Conservation (phyloP, 257 asterid species). For the Fraxinus excelsior region DNA sequence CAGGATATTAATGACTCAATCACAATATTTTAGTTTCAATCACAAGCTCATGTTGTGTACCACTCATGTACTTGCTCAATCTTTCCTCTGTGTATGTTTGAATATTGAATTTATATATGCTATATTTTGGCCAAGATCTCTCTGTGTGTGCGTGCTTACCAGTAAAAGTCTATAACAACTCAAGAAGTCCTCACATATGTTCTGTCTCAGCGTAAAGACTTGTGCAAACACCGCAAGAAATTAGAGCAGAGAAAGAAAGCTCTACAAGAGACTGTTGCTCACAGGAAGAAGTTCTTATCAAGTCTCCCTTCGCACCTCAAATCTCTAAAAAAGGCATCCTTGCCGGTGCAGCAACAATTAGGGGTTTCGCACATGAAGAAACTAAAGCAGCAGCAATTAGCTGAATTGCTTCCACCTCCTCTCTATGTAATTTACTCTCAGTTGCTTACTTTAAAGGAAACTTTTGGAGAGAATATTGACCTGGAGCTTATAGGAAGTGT, state of each 20-base stretch:
- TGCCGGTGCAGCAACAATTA: constrained; percentile 85
- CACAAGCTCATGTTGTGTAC: neutral
- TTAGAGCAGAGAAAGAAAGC: constrained; percentile 80
- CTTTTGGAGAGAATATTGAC: constrained; percentile 84
- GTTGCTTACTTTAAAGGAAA: constrained; percentile 89
- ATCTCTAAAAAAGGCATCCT: constrained; percentile 90
- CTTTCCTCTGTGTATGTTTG: neutral
- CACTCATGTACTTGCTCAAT: neutral
- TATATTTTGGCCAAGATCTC: neutral
- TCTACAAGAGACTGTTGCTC: constrained; percentile 77
- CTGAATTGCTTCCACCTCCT: constrained; percentile 96
- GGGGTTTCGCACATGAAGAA: constrained; percentile 82
- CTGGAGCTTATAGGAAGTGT: constrained; percentile 84
- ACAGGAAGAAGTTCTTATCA: constrained; percentile 79
- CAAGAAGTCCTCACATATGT: constrained; percentile 19
- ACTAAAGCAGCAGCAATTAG: constrained; percentile 85
- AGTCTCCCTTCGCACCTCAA: constrained; percentile 97
- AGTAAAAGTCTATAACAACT: neutral
- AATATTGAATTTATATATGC: neutral
- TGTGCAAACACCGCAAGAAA: constrained; percentile 79
- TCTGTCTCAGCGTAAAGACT: constrained; percentile 82
- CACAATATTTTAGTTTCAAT: neutral
- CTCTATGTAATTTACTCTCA: constrained; percentile 86
- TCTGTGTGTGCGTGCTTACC: neutral
- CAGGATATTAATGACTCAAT: neutral